Percentiles rank a stretch among this genome's conserved stretches.
phyloP scores from a whole-genome alignment of 371 early-diverging fungal species.

The Zopfochytrium polystomum region DNA sequence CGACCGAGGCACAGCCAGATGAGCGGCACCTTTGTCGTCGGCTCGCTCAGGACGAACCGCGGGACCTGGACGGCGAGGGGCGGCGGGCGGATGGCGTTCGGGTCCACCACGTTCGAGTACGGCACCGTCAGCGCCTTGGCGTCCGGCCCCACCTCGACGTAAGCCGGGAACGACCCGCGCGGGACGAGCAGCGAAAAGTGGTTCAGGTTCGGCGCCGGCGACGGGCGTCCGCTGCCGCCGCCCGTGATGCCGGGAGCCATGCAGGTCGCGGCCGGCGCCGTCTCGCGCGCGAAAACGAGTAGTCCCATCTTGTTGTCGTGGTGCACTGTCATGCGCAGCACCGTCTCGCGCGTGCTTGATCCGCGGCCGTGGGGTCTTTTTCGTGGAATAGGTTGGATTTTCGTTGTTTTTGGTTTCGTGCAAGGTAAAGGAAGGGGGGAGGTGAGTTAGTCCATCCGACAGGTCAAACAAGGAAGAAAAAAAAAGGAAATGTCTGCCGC shows the following conservation, averaged over 20 bases:
- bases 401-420: too few relatives aligned
- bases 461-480: neutral
- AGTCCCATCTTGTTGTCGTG: conserved; percentile 60
- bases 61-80: neutral
- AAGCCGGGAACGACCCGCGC: conserved; percentile 50
- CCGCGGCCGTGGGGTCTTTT: conserved; percentile 54
- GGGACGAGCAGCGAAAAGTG: conserved; percentile 66
- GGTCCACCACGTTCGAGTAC: neutral
- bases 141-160: conserved; percentile 42
- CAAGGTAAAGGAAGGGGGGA: neutral
- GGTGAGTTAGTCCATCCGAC: neutral
- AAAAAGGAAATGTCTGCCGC: conserved; percentile 12
- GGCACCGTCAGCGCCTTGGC: conserved; percentile 3
- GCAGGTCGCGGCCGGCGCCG: conserved; percentile 68
- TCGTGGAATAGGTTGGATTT: too few relatives aligned
- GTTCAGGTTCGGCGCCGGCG: conserved; percentile 61
- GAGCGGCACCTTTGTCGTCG: conserved; percentile 49
- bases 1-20: conserved; percentile 66
- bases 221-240: conserved; percentile 61
- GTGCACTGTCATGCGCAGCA: conserved; percentile 60
- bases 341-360: conserved; percentile 58
- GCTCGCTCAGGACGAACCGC: conserved; percentile 6
- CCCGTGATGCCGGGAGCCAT: conserved; percentile 73
- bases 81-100: neutral
- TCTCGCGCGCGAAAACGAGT: conserved; percentile 60